Percentiles rank a stretch among this genome's conserved stretches.
Conservation (phyloP, 441 rosid species). For the Pelargonium australe region DNA sequence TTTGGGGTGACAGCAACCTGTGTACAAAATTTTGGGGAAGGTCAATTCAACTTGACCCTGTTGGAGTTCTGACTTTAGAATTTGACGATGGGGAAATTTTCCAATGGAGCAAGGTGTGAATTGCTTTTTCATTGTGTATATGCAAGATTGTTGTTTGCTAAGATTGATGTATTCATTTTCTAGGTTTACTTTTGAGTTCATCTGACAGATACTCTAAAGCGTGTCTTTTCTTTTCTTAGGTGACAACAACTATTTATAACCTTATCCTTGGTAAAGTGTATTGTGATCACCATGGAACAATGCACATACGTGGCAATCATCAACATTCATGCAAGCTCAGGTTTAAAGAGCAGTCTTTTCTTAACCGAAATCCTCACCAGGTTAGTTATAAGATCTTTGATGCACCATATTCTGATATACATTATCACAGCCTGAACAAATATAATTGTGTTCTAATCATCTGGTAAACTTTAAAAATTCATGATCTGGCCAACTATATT, state of each 20-base stretch:
- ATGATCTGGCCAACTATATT: not conserved
- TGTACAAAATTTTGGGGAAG: conserved; percentile 95
- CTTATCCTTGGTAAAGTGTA: conserved; percentile 86
- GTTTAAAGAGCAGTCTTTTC: conserved; percentile 83
- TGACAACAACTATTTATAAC: conserved; percentile 82
- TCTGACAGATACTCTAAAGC: conserved; percentile 11
- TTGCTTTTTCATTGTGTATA: conserved; percentile 10
- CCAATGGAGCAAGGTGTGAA: conserved; percentile 85
- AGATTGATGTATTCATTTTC: not conserved
- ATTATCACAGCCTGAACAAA: not conserved
- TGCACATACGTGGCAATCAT: conserved; percentile 73
- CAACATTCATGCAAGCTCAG: conserved; percentile 75
- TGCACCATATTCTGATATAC: not conserved
- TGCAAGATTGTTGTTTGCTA: not conserved
- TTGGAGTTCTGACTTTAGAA: conserved; percentile 73
- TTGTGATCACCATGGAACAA: conserved; percentile 86
- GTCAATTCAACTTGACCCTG: conserved; percentile 95
- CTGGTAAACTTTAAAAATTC: not conserved
- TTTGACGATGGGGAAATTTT: conserved; percentile 94
- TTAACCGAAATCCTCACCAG: conserved; percentile 91
- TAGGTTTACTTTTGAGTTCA: conserved; percentile 10
- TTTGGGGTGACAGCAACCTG: conserved; percentile 91
- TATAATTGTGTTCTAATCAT: not conserved
- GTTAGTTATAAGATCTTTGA: conserved; percentile 27
- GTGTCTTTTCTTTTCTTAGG: conserved; percentile 38